phyloP scores from a whole-genome alignment of 2,329 filamentous ascomycete species.

The Paradendryphiella salina region DNA sequence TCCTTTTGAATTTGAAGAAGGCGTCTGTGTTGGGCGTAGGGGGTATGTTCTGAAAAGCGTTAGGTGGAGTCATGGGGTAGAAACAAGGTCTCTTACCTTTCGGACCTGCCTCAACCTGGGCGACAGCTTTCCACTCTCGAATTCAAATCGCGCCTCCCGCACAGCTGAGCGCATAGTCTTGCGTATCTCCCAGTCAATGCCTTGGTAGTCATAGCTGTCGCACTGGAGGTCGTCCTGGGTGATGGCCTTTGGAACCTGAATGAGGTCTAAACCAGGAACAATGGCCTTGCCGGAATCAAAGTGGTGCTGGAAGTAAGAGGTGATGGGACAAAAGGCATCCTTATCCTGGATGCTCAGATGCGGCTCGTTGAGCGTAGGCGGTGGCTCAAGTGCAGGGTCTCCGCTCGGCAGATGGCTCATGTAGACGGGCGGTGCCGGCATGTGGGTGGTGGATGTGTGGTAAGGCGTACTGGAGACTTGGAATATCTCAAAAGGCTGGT shows the following conservation, averaged over 20 bases:
- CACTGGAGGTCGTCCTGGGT: conserved; percentile 39
- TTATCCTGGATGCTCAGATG: conserved; percentile 37
- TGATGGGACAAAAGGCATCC: conserved; percentile 34
- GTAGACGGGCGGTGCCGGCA: conserved; percentile 15
- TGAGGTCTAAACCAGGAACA: conserved; percentile 28
- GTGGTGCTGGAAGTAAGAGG: conserved; percentile 34
- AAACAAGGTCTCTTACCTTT: conserved; percentile 19
- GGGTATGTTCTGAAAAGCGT: conserved; percentile 17
- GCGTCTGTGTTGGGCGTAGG: conserved; percentile 48
- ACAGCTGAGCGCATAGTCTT: conserved; percentile 34
- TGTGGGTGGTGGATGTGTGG: conserved; percentile 19
- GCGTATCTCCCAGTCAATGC: conserved; percentile 44
- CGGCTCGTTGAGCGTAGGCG: conserved; percentile 31
- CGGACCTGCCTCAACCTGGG: conserved; percentile 21
- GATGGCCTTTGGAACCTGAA: conserved; percentile 33
- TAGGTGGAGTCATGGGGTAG: conserved; percentile 6
- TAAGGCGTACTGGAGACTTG: conserved; percentile 12
- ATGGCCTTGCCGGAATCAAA: conserved; percentile 17
- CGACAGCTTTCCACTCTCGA: conserved; percentile 28
- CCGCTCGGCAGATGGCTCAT: conserved; percentile 21
- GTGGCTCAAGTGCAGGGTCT: conserved; percentile 27
- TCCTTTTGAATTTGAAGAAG: conserved; percentile 55
- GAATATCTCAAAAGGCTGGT: conserved; percentile 10
- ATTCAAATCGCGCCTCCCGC: conserved; percentile 29
- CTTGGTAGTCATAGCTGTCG: conserved; percentile 45